Evolutionary conservation across 2,329 filamentous ascomycete genomes (phyloP).

Genomic region (Stagonosporopsis chrysanthemi): DNA sequence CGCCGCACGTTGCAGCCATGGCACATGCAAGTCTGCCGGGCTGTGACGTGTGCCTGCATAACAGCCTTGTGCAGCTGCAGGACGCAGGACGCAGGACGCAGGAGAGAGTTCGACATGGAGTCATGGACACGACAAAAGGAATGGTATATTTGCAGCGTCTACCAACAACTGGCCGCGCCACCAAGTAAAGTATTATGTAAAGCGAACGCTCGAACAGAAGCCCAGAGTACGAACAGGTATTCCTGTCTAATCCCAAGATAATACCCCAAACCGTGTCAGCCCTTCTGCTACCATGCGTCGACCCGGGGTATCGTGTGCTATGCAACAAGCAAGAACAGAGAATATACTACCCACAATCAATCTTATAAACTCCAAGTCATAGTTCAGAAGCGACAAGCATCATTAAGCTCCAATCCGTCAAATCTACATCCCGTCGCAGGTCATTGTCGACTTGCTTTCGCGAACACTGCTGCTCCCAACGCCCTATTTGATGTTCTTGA

Average conservation of each 20-base stretch:
- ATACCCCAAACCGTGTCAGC: slow-evolving; percentile 25
- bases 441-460: background rate
- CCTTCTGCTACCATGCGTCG: slow-evolving; percentile 35
- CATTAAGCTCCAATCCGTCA: slow-evolving; percentile 42
- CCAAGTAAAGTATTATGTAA: slow-evolving; percentile 25
- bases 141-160: slow-evolving; percentile 21
- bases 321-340: slow-evolving; percentile 43
- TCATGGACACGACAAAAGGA: background rate
- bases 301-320: slow-evolving; percentile 49
- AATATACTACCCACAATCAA: slow-evolving; percentile 27
- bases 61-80: background rate
- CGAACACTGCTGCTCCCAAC: background rate
- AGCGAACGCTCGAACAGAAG: slow-evolving; percentile 27
- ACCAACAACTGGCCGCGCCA: slow-evolving; percentile 16
- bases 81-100: background rate
- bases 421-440: slow-evolving; percentile 37
- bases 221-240: slow-evolving; percentile 21
- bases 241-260: slow-evolving; percentile 24
- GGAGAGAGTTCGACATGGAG: background rate
- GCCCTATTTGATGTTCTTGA: slow-evolving; percentile 50
- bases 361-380: slow-evolving; percentile 39
- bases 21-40: slow-evolving; percentile 1
- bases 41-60: slow-evolving; percentile 2
- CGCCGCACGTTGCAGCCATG: background rate
- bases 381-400: slow-evolving; percentile 38